A percentile compares a stretch with the other conserved stretches of the same genome.
Evolutionary conservation across 345 rosid genomes (phyloP).

Genomic region (Moricandia moricandioides): DNA sequence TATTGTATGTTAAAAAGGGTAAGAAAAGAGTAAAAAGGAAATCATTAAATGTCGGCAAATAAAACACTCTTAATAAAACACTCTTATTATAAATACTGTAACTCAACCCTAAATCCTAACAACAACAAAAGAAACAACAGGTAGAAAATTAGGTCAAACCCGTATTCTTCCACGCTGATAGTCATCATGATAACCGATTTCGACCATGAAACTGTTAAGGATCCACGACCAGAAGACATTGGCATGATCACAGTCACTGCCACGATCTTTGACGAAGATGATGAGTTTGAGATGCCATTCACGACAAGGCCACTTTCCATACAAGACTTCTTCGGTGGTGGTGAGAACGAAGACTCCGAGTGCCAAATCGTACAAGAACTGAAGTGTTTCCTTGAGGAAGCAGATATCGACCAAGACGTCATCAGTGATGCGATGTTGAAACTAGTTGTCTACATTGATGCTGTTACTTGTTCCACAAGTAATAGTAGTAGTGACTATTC

Average conservation of each 20-base stretch:
- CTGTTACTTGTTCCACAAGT: not conserved
- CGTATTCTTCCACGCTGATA: too few species aligned
- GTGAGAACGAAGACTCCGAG: not conserved
- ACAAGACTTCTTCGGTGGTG: not conserved
- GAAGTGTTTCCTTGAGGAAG: slow-evolving; percentile 4
- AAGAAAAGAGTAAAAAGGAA: too few species aligned
- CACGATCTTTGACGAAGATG: not conserved
- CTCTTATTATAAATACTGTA: too few species aligned
- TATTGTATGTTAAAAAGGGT: too few species aligned
- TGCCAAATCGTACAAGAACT: slow-evolving; percentile 5
- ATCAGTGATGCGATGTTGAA: rapidly evolving
- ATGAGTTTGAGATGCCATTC: not conserved
- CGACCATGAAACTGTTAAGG: not conserved
- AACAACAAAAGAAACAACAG: too few species aligned
- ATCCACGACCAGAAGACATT: slow-evolving; percentile 6
- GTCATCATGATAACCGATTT: not conserved
- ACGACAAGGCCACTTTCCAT: not conserved
- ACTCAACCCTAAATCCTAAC: too few species aligned
- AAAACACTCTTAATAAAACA: too few species aligned
- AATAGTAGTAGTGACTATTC: not conserved
- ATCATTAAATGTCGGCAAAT: too few species aligned
- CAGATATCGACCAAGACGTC: not conserved
- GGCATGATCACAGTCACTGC: slow-evolving; percentile 10
- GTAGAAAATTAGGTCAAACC: too few species aligned
- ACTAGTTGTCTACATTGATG: not conserved